A percentile compares a stretch with the other conserved stretches of the same genome.
Evolutionary conservation across 257 asterid genomes (phyloP).

Genomic region (Petunia secreta): DNA sequence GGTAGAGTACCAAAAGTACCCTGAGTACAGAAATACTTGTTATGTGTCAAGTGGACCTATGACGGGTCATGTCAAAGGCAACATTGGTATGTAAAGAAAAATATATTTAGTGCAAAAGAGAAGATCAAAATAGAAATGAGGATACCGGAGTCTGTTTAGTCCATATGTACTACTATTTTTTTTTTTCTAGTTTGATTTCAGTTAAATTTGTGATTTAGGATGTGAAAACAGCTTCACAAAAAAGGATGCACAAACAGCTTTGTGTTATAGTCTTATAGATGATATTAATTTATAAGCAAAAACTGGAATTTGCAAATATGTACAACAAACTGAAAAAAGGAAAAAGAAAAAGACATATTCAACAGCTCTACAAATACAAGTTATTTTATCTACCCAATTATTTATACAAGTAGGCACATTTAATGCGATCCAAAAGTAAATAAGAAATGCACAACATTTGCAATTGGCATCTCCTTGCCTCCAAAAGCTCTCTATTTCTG

Average conservation of each 20-base stretch:
- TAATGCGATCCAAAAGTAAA: neutral
- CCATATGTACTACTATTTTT: neutral
- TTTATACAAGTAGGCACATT: neutral
- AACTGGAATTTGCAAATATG: too few species aligned
- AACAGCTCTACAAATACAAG: neutral
- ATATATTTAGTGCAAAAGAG: neutral
- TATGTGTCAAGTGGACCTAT: neutral
- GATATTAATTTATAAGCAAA: too few species aligned
- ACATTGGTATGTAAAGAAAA: neutral
- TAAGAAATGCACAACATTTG: neutral
- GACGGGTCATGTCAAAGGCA: neutral
- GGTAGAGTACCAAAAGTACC: neutral
- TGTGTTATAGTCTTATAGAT: too few species aligned
- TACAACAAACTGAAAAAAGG: too few species aligned
- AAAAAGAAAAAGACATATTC: neutral
- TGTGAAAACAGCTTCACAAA: neutral
- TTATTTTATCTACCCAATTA: neutral
- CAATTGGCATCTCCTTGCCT: neutral
- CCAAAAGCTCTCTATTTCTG: neutral
- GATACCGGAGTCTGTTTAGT: neutral
- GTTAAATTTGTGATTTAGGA: neutral
- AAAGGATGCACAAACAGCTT: too few species aligned
- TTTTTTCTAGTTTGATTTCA: neutral
- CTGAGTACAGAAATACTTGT: neutral
- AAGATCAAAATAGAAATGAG: neutral